Conservation (phyloP, 2,329 filamentous ascomycete species). For the Trichothecium roseum region DNA sequence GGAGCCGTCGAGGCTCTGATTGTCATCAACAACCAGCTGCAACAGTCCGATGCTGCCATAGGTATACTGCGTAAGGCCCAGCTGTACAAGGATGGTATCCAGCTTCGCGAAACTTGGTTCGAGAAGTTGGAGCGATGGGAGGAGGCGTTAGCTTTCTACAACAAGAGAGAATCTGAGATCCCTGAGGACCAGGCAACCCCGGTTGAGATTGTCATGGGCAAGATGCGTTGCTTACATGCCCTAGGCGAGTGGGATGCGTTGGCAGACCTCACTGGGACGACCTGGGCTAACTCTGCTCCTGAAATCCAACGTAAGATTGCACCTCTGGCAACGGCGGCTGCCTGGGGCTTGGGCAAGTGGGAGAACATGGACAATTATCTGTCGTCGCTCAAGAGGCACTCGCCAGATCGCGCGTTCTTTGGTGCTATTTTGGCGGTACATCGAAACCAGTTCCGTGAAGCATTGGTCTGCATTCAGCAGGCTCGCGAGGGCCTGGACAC, state of each 20-base stretch:
- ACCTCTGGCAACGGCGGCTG: slow-evolving; percentile 85
- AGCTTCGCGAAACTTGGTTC: slow-evolving; percentile 96
- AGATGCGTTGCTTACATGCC: slow-evolving; percentile 97
- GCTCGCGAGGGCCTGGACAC: slow-evolving; percentile 90
- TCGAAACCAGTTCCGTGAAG: slow-evolving; percentile 89
- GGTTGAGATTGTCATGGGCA: slow-evolving; percentile 96
- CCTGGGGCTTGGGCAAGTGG: slow-evolving; percentile 95
- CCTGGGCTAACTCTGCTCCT: slow-evolving; percentile 80
- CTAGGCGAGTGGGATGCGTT: slow-evolving; percentile 95
- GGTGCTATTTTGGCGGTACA: slow-evolving; percentile 92
- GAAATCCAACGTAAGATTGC: slow-evolving; percentile 89
- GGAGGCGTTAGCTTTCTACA: slow-evolving; percentile 86
- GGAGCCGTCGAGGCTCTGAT: slow-evolving; percentile 94
- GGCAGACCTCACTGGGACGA: slow-evolving; percentile 78
- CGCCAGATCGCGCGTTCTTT: slow-evolving; percentile 94
- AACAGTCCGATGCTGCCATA: slow-evolving; percentile 96
- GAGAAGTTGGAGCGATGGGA: slow-evolving; percentile 98
- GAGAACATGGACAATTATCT: slow-evolving; percentile 97
- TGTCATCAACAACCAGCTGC: slow-evolving; percentile 97
- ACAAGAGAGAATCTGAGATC: slow-evolving; percentile 69
- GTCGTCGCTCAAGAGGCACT: slow-evolving; percentile 85
- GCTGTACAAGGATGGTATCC: slow-evolving; percentile 84
- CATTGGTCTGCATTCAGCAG: slow-evolving; percentile 79
- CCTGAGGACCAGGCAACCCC: slow-evolving; percentile 46
- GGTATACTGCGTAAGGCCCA: slow-evolving; percentile 95